phyloP scores from a whole-genome alignment of 306 rosid species.

The Sphenostylis stenocarpa region DNA sequence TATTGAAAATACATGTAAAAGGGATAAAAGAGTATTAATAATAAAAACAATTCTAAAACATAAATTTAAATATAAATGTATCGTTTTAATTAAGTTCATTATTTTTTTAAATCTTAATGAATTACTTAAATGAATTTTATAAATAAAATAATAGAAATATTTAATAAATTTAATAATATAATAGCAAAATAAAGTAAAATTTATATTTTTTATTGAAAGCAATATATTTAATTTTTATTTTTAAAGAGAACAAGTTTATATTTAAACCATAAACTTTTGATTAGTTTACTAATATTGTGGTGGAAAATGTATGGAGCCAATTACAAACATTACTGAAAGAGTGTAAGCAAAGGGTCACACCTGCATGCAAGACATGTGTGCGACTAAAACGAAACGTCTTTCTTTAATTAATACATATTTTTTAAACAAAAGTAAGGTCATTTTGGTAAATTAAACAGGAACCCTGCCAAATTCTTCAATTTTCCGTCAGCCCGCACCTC shows the following conservation, averaged over 20 bases:
- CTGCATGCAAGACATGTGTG: conserved; percentile 19
- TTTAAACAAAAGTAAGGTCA: background rate
- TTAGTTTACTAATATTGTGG: background rate
- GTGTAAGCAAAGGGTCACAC: background rate
- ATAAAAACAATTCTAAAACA: too few relatives aligned
- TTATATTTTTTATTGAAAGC: too few relatives aligned
- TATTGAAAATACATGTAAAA: too few relatives aligned
- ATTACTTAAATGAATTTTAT: too few relatives aligned
- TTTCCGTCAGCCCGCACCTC: conserved; percentile 64
- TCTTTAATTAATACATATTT: background rate
- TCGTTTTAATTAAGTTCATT: too few relatives aligned
- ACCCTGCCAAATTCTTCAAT: conserved; percentile 44
- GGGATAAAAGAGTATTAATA: too few relatives aligned
- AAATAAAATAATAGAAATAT: too few relatives aligned
- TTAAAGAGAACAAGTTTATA: background rate
- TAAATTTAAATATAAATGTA: too few relatives aligned
- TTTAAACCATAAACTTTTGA: background rate
- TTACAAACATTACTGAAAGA: background rate
- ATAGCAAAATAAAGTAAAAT: too few relatives aligned
- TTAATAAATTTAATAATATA: too few relatives aligned
- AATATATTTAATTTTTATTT: too few relatives aligned
- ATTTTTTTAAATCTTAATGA: too few relatives aligned
- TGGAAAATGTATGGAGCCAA: background rate
- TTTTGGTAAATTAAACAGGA: conserved; percentile 28
- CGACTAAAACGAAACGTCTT: background rate